Conservation (phyloP, 208 protist species). For the Leishmania lainsoni region DNA sequence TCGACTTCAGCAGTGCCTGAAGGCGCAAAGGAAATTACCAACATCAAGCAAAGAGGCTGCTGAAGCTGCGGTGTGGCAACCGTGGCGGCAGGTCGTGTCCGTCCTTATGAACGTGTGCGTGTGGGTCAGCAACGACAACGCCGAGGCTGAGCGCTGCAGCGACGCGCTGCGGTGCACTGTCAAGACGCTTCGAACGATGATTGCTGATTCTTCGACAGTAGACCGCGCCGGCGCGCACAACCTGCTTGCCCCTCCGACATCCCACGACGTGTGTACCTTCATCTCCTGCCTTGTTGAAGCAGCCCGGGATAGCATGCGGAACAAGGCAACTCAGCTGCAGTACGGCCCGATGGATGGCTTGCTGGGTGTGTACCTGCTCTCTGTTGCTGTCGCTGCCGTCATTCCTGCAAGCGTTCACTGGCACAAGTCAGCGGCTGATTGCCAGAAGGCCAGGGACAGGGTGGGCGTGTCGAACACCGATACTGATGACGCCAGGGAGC, state of each 20-base stretch:
- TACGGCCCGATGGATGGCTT: slow-evolving; percentile 63
- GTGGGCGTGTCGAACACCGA: background rate
- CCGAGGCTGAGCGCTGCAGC: slow-evolving; percentile 58
- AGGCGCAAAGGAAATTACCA: background rate
- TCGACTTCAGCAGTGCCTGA: slow-evolving; percentile 17
- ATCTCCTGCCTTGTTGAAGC: slow-evolving; percentile 37
- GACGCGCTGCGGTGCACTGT: slow-evolving; percentile 39
- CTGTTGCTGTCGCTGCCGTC: slow-evolving; percentile 21
- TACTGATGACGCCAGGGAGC: background rate
- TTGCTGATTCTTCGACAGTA: slow-evolving; percentile 13
- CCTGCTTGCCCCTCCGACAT: background rate
- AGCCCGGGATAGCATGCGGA: slow-evolving; percentile 45
- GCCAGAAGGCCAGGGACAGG: background rate
- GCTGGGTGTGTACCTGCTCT: slow-evolving; percentile 57
- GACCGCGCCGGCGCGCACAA: slow-evolving; percentile 1
- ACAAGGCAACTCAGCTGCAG: slow-evolving; percentile 57
- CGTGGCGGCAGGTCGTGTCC: slow-evolving; percentile 27
- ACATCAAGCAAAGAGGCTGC: no score
- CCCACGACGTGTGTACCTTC: slow-evolving; percentile 15
- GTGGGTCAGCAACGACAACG: slow-evolving; percentile 78
- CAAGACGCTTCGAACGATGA: background rate
- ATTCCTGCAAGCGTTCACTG: background rate
- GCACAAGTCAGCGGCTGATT: background rate
- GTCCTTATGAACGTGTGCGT: slow-evolving; percentile 74
- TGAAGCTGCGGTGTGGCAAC: background rate